Conservation (phyloP, 164 flowering plant genomes). For the Sedum album region DNA sequence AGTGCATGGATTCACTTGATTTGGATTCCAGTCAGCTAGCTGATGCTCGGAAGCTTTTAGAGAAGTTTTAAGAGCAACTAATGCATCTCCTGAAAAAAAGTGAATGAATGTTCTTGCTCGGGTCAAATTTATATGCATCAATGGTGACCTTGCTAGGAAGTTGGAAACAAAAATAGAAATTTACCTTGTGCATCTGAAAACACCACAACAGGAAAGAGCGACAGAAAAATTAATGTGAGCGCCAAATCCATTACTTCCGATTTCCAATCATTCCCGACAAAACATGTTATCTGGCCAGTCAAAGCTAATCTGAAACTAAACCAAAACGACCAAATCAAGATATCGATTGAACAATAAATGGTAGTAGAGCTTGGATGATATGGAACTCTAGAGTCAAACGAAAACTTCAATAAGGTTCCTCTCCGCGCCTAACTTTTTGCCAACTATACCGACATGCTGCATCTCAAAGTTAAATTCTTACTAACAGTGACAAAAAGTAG, state of each 20-base stretch:
- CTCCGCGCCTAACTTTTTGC: not conserved
- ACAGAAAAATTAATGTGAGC: not conserved
- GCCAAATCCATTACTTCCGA: not conserved
- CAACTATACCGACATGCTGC: not conserved
- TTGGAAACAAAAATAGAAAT: not conserved
- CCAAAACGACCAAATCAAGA: not conserved
- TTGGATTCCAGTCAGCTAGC: conserved; percentile 69
- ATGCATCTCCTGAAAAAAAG: conserved; percentile 59
- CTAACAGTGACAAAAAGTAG: not conserved
- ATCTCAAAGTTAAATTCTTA: not conserved
- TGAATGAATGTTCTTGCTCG: too few relatives aligned
- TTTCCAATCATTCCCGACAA: not conserved
- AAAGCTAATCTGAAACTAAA: not conserved
- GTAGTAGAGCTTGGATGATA: not conserved
- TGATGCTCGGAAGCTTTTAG: conserved; percentile 42
- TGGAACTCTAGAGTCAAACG: not conserved
- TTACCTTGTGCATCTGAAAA: conserved; percentile 2
- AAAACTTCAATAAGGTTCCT: not conserved
- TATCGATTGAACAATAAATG: too few relatives aligned
- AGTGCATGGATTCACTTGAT: conserved; percentile 85
- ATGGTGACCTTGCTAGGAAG: not conserved
- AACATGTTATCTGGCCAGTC: not conserved
- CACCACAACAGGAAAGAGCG: not conserved
- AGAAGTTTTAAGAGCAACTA: conserved; percentile 46
- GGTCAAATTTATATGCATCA: too few relatives aligned